These are phyloP conservation scores for Ricinus communis DNA, from an alignment of 345 rosid species.

Conservation along the genomic window DNA sequence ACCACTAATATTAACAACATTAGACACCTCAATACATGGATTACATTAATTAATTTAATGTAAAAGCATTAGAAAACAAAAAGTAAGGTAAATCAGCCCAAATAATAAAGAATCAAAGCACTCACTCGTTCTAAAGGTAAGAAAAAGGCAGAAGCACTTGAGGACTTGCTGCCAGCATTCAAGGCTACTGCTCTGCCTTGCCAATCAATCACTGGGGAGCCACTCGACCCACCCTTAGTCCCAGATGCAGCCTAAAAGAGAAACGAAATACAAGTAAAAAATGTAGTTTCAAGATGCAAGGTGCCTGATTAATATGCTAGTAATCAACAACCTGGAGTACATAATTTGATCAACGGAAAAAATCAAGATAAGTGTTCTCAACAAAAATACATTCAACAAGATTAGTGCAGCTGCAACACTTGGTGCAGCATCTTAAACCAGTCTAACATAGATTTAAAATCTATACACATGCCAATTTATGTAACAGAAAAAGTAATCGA, in stretches of 20 bases:
- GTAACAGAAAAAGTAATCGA: background rate
- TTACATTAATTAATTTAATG: background rate
- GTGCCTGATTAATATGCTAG: background rate
- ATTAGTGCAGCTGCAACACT: background rate
- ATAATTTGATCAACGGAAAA: background rate
- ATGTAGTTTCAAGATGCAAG: background rate
- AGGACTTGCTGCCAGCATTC: constrained; percentile 95
- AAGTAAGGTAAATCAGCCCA: background rate
- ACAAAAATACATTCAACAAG: background rate
- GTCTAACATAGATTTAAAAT: background rate
- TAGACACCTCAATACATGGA: background rate
- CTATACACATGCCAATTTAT: background rate
- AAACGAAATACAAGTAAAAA: constrained; percentile 1
- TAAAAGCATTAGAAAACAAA: background rate
- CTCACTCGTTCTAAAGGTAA: constrained; percentile 88
- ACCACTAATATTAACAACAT: background rate
- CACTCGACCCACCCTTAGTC: constrained; percentile 98
- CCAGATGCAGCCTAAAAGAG: constrained; percentile 88
- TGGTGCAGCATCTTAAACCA: background rate
- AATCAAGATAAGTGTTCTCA: background rate
- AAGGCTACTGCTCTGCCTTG: constrained; percentile 97
- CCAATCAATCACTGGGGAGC: constrained; percentile 96
- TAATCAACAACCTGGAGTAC: background rate
- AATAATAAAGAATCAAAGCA: background rate
- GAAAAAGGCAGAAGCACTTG: constrained; percentile 92